These are phyloP conservation scores for Sarocladiaceae sp. DNA, from an alignment of 2,329 filamentous ascomycete genomes.

Conservation along the genomic window DNA sequence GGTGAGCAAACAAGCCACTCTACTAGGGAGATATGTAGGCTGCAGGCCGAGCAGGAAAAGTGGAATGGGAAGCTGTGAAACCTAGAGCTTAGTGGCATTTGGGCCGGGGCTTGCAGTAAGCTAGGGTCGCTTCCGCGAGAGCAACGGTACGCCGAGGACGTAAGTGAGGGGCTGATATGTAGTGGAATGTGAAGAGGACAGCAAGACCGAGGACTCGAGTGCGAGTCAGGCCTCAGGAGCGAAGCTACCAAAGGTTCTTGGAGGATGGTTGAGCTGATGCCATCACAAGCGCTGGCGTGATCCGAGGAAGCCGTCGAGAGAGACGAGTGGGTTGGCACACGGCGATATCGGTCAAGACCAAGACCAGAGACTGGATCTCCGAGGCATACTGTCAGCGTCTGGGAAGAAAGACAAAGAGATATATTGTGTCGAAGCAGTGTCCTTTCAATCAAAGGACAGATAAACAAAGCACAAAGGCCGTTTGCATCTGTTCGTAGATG, in stretches of 20 bases:
- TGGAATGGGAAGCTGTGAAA: neutral
- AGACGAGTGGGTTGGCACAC: too few species aligned
- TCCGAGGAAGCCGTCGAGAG: constrained; percentile 4
- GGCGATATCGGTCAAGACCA: too few species aligned
- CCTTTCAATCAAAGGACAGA: too few species aligned
- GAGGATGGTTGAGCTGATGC: neutral
- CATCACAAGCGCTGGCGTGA: constrained; percentile 4
- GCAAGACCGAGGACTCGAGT: neutral
- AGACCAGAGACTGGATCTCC: too few species aligned
- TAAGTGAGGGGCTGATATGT: neutral
- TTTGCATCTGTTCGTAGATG: neutral
- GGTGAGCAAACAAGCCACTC: neutral
- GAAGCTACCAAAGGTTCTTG: neutral
- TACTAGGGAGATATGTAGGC: neutral
- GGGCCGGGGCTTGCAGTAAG: neutral
- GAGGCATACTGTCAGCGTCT: too few species aligned
- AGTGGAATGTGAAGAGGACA: constrained; percentile 1
- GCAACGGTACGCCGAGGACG: neutral
- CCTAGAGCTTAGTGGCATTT: neutral
- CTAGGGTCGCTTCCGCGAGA: neutral
- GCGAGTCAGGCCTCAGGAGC: neutral
- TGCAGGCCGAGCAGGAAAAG: constrained; percentile 3
- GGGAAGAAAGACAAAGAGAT: too few species aligned
- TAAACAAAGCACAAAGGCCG: too few species aligned
- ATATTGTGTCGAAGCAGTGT: too few species aligned